These are phyloP conservation scores for Phylloporus arenicola DNA, from an alignment of 768 basidiomycete genomes.

Conservation along the genomic window DNA sequence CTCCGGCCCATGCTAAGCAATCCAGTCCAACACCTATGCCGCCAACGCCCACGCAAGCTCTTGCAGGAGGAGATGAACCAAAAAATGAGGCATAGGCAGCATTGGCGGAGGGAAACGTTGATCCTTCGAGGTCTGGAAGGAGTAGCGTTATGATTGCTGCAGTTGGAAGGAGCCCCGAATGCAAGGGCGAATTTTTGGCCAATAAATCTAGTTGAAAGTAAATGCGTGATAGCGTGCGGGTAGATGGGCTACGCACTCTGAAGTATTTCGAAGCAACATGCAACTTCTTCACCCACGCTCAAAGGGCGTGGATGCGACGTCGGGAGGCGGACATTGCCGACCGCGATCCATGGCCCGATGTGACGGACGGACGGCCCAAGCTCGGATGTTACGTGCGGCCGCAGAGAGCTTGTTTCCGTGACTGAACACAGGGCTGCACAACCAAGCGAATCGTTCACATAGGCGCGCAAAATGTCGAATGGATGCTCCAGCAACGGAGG, in stretches of 20 bases:
- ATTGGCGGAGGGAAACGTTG: slow-evolving; percentile 71
- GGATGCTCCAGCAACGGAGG: slow-evolving; percentile 47
- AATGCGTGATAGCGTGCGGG: neutral
- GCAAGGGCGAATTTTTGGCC: slow-evolving; percentile 35
- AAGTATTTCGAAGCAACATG: slow-evolving; percentile 58
- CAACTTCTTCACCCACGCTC: slow-evolving; percentile 71
- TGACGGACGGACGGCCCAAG: slow-evolving; percentile 19
- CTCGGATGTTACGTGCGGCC: neutral
- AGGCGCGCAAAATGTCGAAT: slow-evolving; percentile 13
- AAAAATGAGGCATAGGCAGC: slow-evolving; percentile 75
- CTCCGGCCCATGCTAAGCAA: slow-evolving; percentile 63
- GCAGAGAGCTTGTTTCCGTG: neutral
- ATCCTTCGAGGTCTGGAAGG: slow-evolving; percentile 65
- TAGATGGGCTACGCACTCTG: slow-evolving; percentile 41
- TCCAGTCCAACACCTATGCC: slow-evolving; percentile 64
- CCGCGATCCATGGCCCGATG: slow-evolving; percentile 61
- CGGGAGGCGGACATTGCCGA: slow-evolving; percentile 47
- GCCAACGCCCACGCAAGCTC: slow-evolving; percentile 87
- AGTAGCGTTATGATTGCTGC: slow-evolving; percentile 71
- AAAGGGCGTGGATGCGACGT: slow-evolving; percentile 35
- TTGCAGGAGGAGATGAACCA: slow-evolving; percentile 85
- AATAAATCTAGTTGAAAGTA: slow-evolving; percentile 46
- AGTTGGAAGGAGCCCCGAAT: slow-evolving; percentile 12
- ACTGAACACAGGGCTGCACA: neutral
- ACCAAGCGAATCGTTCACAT: slow-evolving; percentile 11